A percentile compares a stretch with the other conserved stretches of the same genome.
Evolutionary conservation across 805 yeast genomes (phyloP).

Genomic region (Hanseniaspora taiwanica): DNA sequence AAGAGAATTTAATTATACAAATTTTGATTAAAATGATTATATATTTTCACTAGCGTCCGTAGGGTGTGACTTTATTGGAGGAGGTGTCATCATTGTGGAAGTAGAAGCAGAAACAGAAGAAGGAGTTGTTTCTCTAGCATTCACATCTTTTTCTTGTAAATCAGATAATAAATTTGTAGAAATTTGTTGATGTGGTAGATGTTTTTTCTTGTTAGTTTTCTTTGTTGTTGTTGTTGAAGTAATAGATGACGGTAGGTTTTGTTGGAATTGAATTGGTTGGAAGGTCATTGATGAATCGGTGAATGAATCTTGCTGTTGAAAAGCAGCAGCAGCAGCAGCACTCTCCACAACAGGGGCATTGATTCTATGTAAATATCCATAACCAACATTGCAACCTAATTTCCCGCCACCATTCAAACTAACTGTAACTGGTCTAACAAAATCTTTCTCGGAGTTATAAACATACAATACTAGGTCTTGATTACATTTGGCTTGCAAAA

Average conservation of each 20-base stretch:
- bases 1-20: too few species aligned
- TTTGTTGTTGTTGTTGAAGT: neutral
- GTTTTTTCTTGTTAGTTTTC: neutral
- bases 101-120: neutral
- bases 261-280: neutral
- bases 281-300: neutral
- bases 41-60: too few species aligned
- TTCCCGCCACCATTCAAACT: conserved; percentile 71
- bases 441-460: conserved; percentile 78
- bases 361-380: conserved; percentile 76
- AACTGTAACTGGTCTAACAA: conserved; percentile 79
- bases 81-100: too few species aligned
- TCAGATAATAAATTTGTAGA: neutral
- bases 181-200: neutral
- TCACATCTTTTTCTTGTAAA: neutral
- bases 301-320: neutral
- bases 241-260: neutral
- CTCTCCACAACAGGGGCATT: conserved; percentile 44
- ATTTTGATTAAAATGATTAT: too few species aligned
- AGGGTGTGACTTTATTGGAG: too few species aligned
- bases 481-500: conserved; percentile 40
- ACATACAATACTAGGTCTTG: conserved; percentile 48
- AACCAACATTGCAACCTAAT: conserved; percentile 90
- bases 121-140: too few species aligned
- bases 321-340: neutral